Evolutionary conservation across 2,329 filamentous ascomycete species (phyloP).

Genomic region (Aspergillus sp.): DNA sequence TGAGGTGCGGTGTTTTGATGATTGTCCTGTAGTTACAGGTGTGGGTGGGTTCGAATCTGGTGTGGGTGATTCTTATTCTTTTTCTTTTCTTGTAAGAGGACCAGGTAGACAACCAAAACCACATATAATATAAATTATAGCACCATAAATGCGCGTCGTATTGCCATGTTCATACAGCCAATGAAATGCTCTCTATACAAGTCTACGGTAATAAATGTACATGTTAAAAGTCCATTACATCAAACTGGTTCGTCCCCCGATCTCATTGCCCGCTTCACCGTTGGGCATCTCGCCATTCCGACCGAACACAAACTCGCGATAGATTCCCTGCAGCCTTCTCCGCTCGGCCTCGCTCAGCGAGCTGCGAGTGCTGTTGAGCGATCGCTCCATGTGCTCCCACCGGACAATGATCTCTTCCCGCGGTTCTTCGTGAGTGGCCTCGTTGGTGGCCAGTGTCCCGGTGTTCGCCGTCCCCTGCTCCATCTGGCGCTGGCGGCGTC

Average conservation of each 20-base stretch:
- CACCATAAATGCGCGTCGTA: not conserved
- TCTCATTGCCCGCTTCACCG: constrained; percentile 85
- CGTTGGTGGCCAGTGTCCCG: constrained; percentile 23
- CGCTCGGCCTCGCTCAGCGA: constrained; percentile 81
- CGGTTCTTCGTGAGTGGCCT: constrained; percentile 29
- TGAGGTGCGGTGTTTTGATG: constrained; percentile 6
- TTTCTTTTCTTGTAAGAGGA: not conserved
- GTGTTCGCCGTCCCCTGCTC: constrained; percentile 35
- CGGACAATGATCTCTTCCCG: constrained; percentile 73
- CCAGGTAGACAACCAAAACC: not conserved
- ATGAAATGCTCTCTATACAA: constrained; percentile 6
- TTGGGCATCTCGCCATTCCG: constrained; percentile 93
- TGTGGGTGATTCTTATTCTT: not conserved
- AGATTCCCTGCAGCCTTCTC: constrained; percentile 73
- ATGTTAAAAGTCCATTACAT: constrained; percentile 60
- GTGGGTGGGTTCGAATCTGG: not conserved
- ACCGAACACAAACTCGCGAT: constrained; percentile 87
- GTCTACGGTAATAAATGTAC: constrained; percentile 7
- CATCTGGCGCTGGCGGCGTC: constrained; percentile 61
- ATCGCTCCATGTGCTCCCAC: constrained; percentile 80
- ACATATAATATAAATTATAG: not conserved
- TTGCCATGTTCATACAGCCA: not conserved
- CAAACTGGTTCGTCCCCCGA: constrained; percentile 87
- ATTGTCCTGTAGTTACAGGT: not conserved
- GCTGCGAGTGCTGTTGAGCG: constrained; percentile 72